Evolutionary conservation across 2,329 filamentous ascomycete species (phyloP).

Genomic region (Colletotrichum sp.): DNA sequence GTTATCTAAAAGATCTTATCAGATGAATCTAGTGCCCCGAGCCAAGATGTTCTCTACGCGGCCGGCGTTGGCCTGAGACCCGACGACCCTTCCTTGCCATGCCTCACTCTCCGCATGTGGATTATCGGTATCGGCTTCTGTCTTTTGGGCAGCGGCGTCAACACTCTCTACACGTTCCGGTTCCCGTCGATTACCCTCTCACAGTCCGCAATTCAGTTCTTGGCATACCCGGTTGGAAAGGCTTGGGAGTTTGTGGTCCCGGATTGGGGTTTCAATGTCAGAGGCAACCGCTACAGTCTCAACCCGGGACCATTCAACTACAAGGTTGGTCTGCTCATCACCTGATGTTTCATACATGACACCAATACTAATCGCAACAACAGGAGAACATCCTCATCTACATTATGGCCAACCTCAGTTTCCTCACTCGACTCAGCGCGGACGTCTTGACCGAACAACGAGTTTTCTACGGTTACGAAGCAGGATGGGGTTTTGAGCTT

Average conservation of each 20-base stretch:
- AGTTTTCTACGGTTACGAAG: constrained; percentile 47
- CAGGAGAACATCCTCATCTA: constrained; percentile 45
- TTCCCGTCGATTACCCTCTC: constrained; percentile 36
- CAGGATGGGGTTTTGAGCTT: constrained; percentile 49
- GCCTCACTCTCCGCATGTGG: constrained; percentile 44
- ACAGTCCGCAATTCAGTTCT: constrained; percentile 42
- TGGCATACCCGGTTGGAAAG: constrained; percentile 48
- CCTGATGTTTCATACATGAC: fast-evolving
- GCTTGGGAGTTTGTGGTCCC: constrained; percentile 36
- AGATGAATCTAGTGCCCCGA: constrained; percentile 14
- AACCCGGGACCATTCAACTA: constrained; percentile 45
- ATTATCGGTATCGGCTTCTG: constrained; percentile 40
- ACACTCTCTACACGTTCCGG: constrained; percentile 45
- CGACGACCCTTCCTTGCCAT: constrained; percentile 32
- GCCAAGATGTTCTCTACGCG: constrained; percentile 29
- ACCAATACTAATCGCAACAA: not conserved
- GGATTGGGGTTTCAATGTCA: constrained; percentile 31
- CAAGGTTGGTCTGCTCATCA: constrained; percentile 26
- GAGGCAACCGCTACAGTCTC: constrained; percentile 30
- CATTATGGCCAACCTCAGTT: constrained; percentile 49
- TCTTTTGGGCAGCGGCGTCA: constrained; percentile 39
- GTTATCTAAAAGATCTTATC: not conserved
- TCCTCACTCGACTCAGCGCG: constrained; percentile 40
- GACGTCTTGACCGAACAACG: constrained; percentile 38
- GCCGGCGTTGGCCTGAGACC: constrained; percentile 32